Conservation (phyloP, 2,329 filamentous ascomycete species). For the Rhinocladiella mackenziei region DNA sequence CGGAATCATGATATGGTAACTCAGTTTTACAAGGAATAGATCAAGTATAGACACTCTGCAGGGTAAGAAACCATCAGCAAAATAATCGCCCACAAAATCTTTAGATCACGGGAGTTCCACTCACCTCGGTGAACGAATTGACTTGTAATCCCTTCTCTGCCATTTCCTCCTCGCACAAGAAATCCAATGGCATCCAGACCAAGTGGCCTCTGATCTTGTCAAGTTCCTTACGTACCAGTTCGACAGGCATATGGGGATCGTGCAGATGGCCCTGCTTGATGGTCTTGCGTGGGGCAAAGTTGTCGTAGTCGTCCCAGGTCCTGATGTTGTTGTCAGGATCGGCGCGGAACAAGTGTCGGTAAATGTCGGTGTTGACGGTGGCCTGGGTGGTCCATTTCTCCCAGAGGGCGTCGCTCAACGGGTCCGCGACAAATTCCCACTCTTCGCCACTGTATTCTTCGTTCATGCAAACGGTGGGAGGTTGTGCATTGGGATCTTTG, state of each 20-base stretch:
- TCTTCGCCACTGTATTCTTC: constrained; percentile 66
- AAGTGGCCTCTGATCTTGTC: constrained; percentile 80
- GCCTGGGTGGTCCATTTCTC: constrained; percentile 71
- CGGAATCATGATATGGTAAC: no score
- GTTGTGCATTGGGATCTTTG: constrained; percentile 70
- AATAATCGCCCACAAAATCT: neutral
- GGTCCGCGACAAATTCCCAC: constrained; percentile 69
- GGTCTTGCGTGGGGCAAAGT: constrained; percentile 63
- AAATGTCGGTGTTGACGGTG: constrained; percentile 72
- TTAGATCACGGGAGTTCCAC: constrained; percentile 48
- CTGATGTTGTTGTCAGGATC: constrained; percentile 87
- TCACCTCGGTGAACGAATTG: constrained; percentile 82
- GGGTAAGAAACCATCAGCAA: constrained; percentile 5
- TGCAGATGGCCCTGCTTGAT: constrained; percentile 83
- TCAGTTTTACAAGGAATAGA: neutral
- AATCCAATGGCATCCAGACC: constrained; percentile 93
- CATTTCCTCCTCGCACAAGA: constrained; percentile 79
- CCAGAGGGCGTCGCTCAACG: constrained; percentile 64
- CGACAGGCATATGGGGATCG: constrained; percentile 68
- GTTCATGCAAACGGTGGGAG: constrained; percentile 67
- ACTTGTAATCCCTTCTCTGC: constrained; percentile 83
- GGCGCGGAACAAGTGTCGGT: constrained; percentile 75
- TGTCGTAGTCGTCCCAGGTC: constrained; percentile 85
- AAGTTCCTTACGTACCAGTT: constrained; percentile 70
- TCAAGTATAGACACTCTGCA: constrained; percentile 22